Percentiles rank a stretch among this genome's conserved stretches.
Conservation (phyloP, 352 stramenopile genomes). For the Pythium sp. region DNA sequence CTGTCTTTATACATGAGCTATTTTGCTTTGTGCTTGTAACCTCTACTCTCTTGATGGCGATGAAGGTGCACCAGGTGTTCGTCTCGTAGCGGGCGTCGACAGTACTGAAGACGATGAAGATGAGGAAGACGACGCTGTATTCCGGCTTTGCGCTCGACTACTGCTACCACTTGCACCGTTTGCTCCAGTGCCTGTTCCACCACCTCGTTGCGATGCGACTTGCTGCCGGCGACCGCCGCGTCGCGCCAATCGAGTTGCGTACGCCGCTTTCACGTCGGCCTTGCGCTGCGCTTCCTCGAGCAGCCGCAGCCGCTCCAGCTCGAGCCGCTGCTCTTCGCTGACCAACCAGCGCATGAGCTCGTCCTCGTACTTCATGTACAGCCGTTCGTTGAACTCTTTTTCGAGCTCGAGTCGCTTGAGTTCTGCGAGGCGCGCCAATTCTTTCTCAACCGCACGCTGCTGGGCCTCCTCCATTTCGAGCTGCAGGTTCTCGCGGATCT, state of each 20-base stretch:
- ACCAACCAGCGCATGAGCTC: conserved; percentile 60
- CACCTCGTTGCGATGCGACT: conserved; percentile 17
- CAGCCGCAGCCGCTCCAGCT: conserved; percentile 32
- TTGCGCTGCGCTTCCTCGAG: conserved; percentile 39
- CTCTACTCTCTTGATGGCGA: conserved; percentile 2
- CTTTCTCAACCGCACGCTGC: conserved; percentile 49
- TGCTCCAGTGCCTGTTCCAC: neutral
- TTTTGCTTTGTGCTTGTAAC: neutral
- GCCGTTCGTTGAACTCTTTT: conserved; percentile 48
- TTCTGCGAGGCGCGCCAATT: conserved; percentile 39
- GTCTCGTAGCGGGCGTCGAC: conserved; percentile 5
- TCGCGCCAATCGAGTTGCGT: conserved; percentile 49
- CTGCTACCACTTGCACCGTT: neutral
- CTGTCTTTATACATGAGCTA: too few species aligned
- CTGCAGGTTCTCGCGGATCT: conserved; percentile 51
- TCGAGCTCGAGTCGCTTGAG: conserved; percentile 33
- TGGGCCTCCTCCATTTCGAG: conserved; percentile 63
- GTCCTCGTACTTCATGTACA: conserved; percentile 73
- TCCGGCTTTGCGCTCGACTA: conserved; percentile 1
- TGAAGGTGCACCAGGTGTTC: neutral
- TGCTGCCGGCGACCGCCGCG: conserved; percentile 56
- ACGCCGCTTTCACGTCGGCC: conserved; percentile 48
- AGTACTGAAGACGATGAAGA: neutral
- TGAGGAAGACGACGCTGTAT: neutral
- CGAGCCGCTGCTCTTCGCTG: conserved; percentile 42